Evolutionary conservation across 371 early-diverging fungal species (phyloP).

Genomic region (Syncephalis fuscata): DNA sequence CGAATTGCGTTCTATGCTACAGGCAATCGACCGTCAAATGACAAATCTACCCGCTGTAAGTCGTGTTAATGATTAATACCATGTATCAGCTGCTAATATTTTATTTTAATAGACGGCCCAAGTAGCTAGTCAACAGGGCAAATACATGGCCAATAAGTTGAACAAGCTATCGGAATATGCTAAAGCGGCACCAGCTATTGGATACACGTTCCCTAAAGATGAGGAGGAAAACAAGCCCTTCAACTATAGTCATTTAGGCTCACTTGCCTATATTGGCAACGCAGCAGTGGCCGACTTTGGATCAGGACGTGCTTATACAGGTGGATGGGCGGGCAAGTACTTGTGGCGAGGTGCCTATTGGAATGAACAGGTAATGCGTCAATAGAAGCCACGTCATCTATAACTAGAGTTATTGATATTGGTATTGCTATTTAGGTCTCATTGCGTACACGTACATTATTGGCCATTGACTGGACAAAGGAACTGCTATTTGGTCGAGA

Average conservation of each 20-base stretch:
- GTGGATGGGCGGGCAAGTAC: conserved; percentile 37
- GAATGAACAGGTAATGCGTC: conserved; percentile 38
- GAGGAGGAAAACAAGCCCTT: conserved; percentile 19
- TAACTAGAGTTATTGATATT: no score
- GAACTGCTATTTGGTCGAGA: conserved; percentile 40
- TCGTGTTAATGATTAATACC: no score
- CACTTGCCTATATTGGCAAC: conserved; percentile 69
- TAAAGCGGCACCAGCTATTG: not conserved
- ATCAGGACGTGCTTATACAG: conserved; percentile 13
- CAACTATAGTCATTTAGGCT: conserved; percentile 51
- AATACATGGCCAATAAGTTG: conserved; percentile 39
- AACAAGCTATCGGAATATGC: conserved; percentile 13
- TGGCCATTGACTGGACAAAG: conserved; percentile 43
- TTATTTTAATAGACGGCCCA: conserved; percentile 56
- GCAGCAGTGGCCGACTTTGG: conserved; percentile 50
- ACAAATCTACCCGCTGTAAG: conserved; percentile 48
- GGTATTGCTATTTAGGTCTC: conserved; percentile 16
- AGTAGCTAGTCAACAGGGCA: conserved; percentile 75
- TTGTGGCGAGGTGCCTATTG: conserved; percentile 49
- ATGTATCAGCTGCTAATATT: no score
- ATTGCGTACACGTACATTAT: conserved; percentile 42
- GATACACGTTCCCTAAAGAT: not conserved
- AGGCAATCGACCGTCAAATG: conserved; percentile 39
- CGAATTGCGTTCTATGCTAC: conserved; percentile 33
- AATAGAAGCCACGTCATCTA: no score